Base-by-base conservation (phyloP, 2,329 filamentous ascomycete genomes). In the Claviceps cyperi region DNA sequence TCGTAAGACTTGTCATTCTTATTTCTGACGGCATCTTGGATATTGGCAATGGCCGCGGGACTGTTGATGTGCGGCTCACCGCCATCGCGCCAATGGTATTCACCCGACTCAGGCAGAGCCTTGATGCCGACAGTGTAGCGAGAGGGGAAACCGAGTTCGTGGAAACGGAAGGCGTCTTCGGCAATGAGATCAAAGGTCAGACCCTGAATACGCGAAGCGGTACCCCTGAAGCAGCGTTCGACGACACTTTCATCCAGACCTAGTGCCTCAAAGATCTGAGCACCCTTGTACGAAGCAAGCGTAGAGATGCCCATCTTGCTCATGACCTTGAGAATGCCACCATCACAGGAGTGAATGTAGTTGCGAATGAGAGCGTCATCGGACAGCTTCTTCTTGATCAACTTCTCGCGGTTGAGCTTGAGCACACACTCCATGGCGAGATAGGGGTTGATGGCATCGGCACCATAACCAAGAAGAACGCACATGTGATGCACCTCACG, bases 301-400 rank as follows among this genome's bases (percentile, higher is more conserved):
- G 91, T 97, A 6, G 91, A 96, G 56, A 97, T 97, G 72, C 91
- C 91, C 91, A 97, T 97, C 76, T 97, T 97, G 67, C 85, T 92
- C 91, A 97, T 97, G 65, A 97, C 91, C 70, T 97, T 97, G 56
- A 97, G 75, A 56, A 97, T 95, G 71, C 91, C 91, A 62, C 91
- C 91, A 58, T 96, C 90, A 60, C 86, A 91, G 54, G 91, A 96
- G 67, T 94, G 86, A 72, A 94, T 94, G 77, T 96, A 97, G 73
- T 97, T 97, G 60, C 84, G 81, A 57, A 96, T 90, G 51, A 96
- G 80, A 60, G 83, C 77, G 53, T 94, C 83, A 52, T 92, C 80
- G 19, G 77, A 78, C 43, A 95, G 73, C 66, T 92, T 85, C 77
- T 94, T 95, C 66, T 89, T 84, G 66, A 96, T 94, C 54, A 96